These are phyloP conservation scores for Herpetomonas samuelpessoai DNA, from an alignment of 208 protist genomes.

Conservation along the genomic window DNA sequence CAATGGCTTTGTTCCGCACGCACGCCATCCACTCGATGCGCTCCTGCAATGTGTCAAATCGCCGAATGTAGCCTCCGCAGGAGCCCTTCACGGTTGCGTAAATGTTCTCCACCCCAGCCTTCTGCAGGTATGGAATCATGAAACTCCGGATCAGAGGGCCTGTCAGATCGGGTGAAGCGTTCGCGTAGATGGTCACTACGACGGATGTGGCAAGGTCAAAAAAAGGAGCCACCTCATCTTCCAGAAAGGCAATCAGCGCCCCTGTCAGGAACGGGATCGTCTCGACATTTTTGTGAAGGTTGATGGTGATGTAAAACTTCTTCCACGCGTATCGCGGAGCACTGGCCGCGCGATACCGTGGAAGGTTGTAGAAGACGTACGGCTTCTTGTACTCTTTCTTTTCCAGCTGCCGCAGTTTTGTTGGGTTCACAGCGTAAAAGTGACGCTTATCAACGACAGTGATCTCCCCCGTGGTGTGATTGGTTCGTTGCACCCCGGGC, in stretches of 20 bases:
- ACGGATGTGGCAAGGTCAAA: constrained; percentile 44
- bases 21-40: constrained; percentile 85
- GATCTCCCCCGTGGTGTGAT: neutral
- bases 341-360: constrained; percentile 13
- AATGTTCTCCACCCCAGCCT: constrained; percentile 33
- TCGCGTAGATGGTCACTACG: constrained; percentile 74
- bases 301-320: constrained; percentile 69
- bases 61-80: constrained; percentile 39
- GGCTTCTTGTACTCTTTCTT: constrained; percentile 4
- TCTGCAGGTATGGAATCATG: constrained; percentile 53
- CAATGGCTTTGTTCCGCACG: constrained; percentile 72
- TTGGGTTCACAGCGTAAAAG: neutral
- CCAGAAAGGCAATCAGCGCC: constrained; percentile 56
- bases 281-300: constrained; percentile 71
- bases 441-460: neutral
- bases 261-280: constrained; percentile 61
- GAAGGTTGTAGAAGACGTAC: constrained; percentile 20
- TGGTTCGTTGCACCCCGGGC: neutral
- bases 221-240: constrained; percentile 60
- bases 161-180: constrained; percentile 31
- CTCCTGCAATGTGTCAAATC: constrained; percentile 39
- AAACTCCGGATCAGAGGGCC: constrained; percentile 31
- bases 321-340: constrained; percentile 50
- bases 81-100: constrained; percentile 45
- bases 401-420: neutral